Evolutionary conservation across 1,284 basidiomycete genomes (phyloP), one percentile per base, ranked within the genome.

Genomic region (Rhodofomes roseus): DNA sequence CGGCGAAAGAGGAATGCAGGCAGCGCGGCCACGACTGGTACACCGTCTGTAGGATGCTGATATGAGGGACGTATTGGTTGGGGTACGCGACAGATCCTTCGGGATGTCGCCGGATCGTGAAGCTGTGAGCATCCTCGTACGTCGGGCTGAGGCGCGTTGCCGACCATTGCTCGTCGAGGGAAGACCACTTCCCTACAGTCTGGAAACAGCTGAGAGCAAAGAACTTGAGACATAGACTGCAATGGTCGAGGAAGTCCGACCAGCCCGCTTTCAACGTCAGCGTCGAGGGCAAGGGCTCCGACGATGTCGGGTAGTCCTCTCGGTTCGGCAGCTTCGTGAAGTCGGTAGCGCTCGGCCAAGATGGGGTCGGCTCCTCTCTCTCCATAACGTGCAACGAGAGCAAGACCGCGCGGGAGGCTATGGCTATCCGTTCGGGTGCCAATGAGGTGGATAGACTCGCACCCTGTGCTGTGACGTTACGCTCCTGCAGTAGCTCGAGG

Each of bases 11-110:
- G 0, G 76, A 63, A 72, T 88, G 84, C 31, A 96, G 78, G 63
- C 87, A 90, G 8, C 93, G 84, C 0, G 95, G 96, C 86, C 95
- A 92, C 2, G 91, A 83, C 60, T 92, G 88, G 71, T 96, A 91
- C 69, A 92, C 87, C 0, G 89, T 85, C 61, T 89, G 85, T 2
- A 97, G 79, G 34, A 96, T 79, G 58, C 81, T 84, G 66, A 97
- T 85, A 57, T 88, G 85, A 0, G 92, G 80, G 41, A 80, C 76
- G 20, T 85, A 79, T 51, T 82, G 78, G 14, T 78, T 76, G 22
- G 90, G 84, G 70, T 95, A 97, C 1, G 88, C 87, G 5, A 92
- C 83, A 34, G 80, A 78, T 62, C 90, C 79, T 64, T 92, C 88
- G 0, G 82, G 79, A 68, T 94, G 91, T 36, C 86, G 84, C 46